Conservation (phyloP, 176 grass and related monocot genomes). For the Musa itinerans region DNA sequence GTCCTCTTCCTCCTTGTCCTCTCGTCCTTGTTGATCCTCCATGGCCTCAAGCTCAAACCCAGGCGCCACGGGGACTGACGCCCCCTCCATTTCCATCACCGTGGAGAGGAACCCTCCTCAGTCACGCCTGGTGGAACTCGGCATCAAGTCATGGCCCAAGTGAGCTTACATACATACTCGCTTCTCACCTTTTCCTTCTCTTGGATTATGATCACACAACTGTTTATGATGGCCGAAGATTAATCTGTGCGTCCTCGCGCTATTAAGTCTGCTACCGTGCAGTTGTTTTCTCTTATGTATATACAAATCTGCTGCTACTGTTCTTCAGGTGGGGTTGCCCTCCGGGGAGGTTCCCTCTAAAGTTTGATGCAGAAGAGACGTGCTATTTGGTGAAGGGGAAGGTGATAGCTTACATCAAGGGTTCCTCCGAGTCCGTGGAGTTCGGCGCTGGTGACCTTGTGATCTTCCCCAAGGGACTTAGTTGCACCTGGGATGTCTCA, state of each 20-base stretch:
- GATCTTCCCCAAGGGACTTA: conserved; percentile 77
- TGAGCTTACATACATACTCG: conserved; percentile 21
- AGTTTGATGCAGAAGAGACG: conserved; percentile 76
- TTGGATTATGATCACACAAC: background rate
- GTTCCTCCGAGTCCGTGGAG: conserved; percentile 65
- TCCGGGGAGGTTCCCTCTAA: conserved; percentile 68
- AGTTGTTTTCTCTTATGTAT: background rate
- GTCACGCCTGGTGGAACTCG: conserved; percentile 58
- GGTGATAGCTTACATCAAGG: conserved; percentile 65
- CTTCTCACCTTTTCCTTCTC: background rate
- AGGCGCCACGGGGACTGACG: conserved; percentile 50
- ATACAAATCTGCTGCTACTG: background rate
- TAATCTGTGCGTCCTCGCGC: too few relatives aligned
- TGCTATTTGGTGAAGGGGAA: conserved; percentile 83
- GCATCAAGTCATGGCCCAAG: conserved; percentile 95
- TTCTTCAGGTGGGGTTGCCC: conserved; percentile 62
- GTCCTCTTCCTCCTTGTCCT: background rate
- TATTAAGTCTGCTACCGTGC: too few relatives aligned
- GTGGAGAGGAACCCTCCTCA: conserved; percentile 60
- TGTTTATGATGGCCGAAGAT: too few relatives aligned
- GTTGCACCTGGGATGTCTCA: conserved; percentile 83
- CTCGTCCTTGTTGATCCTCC: background rate
- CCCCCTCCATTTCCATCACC: conserved; percentile 39
- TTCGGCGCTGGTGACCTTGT: conserved; percentile 87
- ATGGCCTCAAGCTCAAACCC: conserved; percentile 74